Evolutionary conservation across 768 basidiomycete genomes (phyloP), one percentile per base, ranked within the genome.

Genomic region (Phanerodontia chrysosporium): DNA sequence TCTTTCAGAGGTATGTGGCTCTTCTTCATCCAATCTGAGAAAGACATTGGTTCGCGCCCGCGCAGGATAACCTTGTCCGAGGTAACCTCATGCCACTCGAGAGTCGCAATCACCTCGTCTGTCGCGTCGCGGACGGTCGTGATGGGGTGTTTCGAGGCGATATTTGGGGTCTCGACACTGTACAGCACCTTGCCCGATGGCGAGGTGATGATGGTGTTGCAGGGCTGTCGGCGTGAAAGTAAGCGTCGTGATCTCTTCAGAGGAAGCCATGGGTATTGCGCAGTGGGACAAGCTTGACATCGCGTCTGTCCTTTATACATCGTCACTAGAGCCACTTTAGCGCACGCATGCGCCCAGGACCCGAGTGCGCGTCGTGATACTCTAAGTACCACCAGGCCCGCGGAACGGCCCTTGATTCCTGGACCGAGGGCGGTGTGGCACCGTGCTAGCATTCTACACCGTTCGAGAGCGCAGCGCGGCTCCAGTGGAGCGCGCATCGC

Each of bases 1-100:
- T 73, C 67, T 36, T 71, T 74, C 61, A 79, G 74, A 2, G 76
- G 76, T 5, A 78, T 60, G 2, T 73, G 63, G 57, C 72, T 76
- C 59, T 72, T 74, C 60, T 70, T 72, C 59, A 78, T 55, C 77
- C 77, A 78, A 13, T 66, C 65, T n/a, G 71, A 70, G 3, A 70
- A 39, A 7, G 75, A 58, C 13, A 72, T 61, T 18, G 75, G 71
- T 29, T 59, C 59, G 13, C 54, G 62, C n/a, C 67, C 62, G 12
- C 72, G 72, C 13, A 78, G 51, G 3, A 75, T 77, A 25, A 79
- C 67, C 46, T 73, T 63, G 57, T 79, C 77, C 12, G 73, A 68
- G 29, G 69, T 61, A 16, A 66, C 53, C 28, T 76, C 75, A 18
- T 67, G 62, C 76, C 76, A 78, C 52, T 73, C 67, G 66, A 75